Conservation (phyloP, 2,329 filamentous ascomycete species). For the Fusarium sp. region DNA sequence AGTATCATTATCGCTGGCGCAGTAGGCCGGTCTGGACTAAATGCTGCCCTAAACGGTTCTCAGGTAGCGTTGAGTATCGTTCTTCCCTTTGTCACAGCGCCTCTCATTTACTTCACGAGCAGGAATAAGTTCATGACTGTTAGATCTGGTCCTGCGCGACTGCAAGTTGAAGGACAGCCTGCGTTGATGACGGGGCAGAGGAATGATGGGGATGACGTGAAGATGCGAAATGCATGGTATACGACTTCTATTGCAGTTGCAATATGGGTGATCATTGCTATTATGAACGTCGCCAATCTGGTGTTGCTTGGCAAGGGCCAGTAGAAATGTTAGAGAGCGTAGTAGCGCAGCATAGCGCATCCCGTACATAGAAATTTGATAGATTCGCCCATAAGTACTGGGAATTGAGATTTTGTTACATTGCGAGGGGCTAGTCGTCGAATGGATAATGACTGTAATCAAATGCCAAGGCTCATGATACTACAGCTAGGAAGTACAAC, state of each 20-base stretch:
- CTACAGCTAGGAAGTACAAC: too few species aligned
- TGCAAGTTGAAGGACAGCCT: background rate
- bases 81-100: constrained; percentile 83
- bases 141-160: background rate
- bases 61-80: constrained; percentile 84
- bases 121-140: constrained; percentile 83
- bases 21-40: constrained; percentile 75
- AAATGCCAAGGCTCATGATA: too few species aligned
- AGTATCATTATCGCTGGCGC: constrained; percentile 85
- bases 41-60: constrained; percentile 75
- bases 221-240: constrained; percentile 79
- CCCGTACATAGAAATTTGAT: rapidly evolving
- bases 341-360: rapidly evolving
- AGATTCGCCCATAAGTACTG: rapidly evolving
- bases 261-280: constrained; percentile 78
- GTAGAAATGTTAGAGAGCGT: rapidly evolving
- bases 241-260: constrained; percentile 62
- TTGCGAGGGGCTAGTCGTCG: too few species aligned
- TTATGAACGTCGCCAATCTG: constrained; percentile 82
- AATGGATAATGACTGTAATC: too few species aligned
- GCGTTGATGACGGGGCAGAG: background rate
- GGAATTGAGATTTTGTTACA: too few species aligned
- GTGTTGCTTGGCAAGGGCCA: constrained; percentile 50
- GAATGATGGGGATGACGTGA: constrained; percentile 43
- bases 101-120: constrained; percentile 86